These are phyloP conservation scores for Paecilomyces fulvus DNA, from an alignment of 2,329 filamentous ascomycete genomes.

Conservation along the genomic window DNA sequence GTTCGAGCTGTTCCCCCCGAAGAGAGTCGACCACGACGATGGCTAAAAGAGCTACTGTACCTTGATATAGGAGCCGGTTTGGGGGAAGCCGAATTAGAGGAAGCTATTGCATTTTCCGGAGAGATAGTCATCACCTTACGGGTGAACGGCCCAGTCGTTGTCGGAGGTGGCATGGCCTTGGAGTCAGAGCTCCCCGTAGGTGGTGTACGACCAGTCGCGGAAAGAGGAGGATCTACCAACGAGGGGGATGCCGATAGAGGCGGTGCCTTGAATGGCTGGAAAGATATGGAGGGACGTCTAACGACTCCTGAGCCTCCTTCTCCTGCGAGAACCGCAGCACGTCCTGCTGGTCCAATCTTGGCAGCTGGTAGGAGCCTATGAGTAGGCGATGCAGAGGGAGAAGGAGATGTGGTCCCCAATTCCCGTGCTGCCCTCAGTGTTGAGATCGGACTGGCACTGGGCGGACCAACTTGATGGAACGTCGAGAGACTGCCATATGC, in stretches of 20 bases:
- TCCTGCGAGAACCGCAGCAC: slow-evolving; percentile 32
- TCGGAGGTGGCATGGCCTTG: slow-evolving; percentile 29
- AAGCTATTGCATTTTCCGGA: slow-evolving; percentile 54
- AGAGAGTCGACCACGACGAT: slow-evolving; percentile 69
- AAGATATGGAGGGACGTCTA: slow-evolving; percentile 75
- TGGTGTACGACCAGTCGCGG: slow-evolving; percentile 35
- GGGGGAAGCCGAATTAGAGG: slow-evolving; percentile 66
- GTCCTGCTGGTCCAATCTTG: slow-evolving; percentile 22
- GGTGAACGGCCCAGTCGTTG: slow-evolving; percentile 27
- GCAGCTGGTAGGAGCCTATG: slow-evolving; percentile 38
- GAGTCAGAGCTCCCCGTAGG: slow-evolving; percentile 31
- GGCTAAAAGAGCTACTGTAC: slow-evolving; percentile 91
- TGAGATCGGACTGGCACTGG: slow-evolving; percentile 76
- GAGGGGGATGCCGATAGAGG: slow-evolving; percentile 83
- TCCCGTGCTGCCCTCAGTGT: slow-evolving; percentile 64
- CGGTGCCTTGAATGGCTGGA: slow-evolving; percentile 93
- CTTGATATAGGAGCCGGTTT: slow-evolving; percentile 68
- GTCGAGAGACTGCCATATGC: slow-evolving; percentile 86
- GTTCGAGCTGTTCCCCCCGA: slow-evolving; percentile 58
- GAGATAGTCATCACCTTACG: slow-evolving; percentile 43
- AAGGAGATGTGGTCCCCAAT: slow-evolving; percentile 38
- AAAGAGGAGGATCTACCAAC: slow-evolving; percentile 37
- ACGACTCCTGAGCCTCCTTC: slow-evolving; percentile 44
- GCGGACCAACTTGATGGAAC: slow-evolving; percentile 68
- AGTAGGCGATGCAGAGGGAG: slow-evolving; percentile 43